phyloP scores from a whole-genome alignment of 352 stramenopile genomes.

The Phytophthora aleatoria region DNA sequence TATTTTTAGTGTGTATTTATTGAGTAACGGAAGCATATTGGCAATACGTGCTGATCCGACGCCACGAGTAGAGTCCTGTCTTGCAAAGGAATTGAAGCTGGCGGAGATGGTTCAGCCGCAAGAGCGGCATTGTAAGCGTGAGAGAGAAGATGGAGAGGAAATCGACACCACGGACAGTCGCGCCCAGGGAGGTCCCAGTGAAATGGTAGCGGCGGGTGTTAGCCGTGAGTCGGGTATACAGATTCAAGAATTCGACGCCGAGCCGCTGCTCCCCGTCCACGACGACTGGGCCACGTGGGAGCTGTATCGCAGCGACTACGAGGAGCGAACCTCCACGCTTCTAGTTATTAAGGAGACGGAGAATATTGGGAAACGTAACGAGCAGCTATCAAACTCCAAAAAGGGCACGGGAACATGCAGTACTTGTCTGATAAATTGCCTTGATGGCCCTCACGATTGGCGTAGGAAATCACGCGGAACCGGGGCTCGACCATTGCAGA shows the following conservation, averaged over 20 bases:
- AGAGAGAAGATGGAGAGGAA: background rate
- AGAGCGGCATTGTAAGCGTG: background rate
- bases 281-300: background rate
- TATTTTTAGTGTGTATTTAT: background rate
- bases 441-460: background rate
- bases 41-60: background rate
- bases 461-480: background rate
- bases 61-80: no score
- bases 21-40: background rate
- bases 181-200: background rate
- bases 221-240: background rate
- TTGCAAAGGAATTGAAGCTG: background rate
- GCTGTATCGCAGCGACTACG: background rate
- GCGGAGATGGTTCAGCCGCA: background rate
- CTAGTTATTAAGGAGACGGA: background rate
- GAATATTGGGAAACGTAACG: background rate
- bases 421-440: background rate
- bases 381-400: background rate
- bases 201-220: background rate
- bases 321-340: background rate
- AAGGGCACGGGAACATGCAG: background rate
- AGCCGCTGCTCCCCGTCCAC: background rate
- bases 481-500: background rate
- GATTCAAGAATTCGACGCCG: background rate
- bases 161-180: background rate